These are phyloP conservation scores for Ustulina deusta DNA, from an alignment of 2,329 filamentous ascomycete species.

Conservation along the genomic window DNA sequence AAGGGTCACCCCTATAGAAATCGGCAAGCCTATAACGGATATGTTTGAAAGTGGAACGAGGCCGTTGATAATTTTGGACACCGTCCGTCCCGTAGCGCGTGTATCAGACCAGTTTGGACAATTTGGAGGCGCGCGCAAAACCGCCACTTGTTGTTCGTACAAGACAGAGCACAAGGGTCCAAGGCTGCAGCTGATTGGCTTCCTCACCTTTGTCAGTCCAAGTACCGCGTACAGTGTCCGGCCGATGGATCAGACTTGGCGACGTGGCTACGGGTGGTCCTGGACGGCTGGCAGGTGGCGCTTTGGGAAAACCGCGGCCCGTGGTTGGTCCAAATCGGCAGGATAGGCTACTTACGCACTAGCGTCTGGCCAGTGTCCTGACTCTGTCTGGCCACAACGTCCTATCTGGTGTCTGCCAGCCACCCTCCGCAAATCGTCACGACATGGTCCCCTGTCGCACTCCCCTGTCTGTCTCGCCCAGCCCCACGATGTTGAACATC, in stretches of 20 bases:
- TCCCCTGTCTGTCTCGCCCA: slow-evolving; percentile 39
- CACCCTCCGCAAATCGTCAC: slow-evolving; percentile 35
- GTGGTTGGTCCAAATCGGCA: slow-evolving; percentile 16
- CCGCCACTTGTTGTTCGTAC: slow-evolving; percentile 17
- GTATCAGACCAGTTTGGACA: background rate
- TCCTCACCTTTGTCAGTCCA: slow-evolving; percentile 5
- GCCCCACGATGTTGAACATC: slow-evolving; percentile 34
- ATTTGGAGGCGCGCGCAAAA: slow-evolving; percentile 30
- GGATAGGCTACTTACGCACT: background rate
- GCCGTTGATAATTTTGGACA: slow-evolving; percentile 9
- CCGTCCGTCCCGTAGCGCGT: background rate
- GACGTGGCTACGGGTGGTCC: slow-evolving; percentile 36
- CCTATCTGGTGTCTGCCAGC: slow-evolving; percentile 28
- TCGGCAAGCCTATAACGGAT: slow-evolving; percentile 8
- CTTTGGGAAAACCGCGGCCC: slow-evolving; percentile 7
- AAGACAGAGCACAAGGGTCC: slow-evolving; percentile 5
- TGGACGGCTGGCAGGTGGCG: slow-evolving; percentile 39
- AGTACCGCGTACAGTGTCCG: slow-evolving; percentile 38
- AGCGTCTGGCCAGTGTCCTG: slow-evolving; percentile 16
- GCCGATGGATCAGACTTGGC: slow-evolving; percentile 18
- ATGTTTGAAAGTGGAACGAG: slow-evolving; percentile 17
- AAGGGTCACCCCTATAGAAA: slow-evolving; percentile 5
- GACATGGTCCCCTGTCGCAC: slow-evolving; percentile 21
- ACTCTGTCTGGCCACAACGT: background rate
- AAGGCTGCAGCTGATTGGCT: slow-evolving; percentile 27